Conservation (phyloP, 2,329 filamentous ascomycete genomes). For the Didymosphaeria variabile region DNA sequence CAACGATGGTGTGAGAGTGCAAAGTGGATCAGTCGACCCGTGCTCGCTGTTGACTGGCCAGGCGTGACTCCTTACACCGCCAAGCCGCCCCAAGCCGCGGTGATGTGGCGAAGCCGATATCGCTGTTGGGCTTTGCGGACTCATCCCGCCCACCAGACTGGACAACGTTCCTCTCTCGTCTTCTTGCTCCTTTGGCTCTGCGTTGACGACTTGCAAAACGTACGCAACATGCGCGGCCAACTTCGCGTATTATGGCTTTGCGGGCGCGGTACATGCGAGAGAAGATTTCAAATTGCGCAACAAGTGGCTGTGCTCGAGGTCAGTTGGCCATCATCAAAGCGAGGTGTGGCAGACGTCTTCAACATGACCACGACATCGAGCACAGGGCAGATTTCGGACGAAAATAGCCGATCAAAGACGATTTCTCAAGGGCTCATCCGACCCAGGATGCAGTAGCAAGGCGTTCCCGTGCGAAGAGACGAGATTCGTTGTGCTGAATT, state of each 20-base stretch:
- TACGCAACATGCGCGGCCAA: slow-evolving; percentile 20
- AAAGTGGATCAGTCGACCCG: slow-evolving; percentile 31
- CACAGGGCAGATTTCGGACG: slow-evolving; percentile 18
- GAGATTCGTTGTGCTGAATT: background rate
- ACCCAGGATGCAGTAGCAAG: slow-evolving; percentile 8
- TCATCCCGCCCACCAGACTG: slow-evolving; percentile 28
- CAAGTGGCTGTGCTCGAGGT: slow-evolving; percentile 22
- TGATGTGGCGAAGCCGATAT: slow-evolving; percentile 40
- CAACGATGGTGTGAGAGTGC: slow-evolving; percentile 40
- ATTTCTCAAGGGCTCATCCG: slow-evolving; percentile 2
- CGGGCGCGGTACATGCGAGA: background rate
- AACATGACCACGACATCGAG: slow-evolving; percentile 2
- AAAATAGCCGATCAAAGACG: background rate
- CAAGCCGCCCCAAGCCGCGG: slow-evolving; percentile 15
- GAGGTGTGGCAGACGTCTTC: slow-evolving; percentile 11
- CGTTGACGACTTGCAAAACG: background rate
- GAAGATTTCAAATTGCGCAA: slow-evolving; percentile 19
- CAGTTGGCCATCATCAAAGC: slow-evolving; percentile 3
- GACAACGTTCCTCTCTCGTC: slow-evolving; percentile 29
- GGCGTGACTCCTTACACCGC: slow-evolving; percentile 21
- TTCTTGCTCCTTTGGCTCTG: slow-evolving; percentile 18
- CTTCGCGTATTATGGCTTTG: slow-evolving; percentile 25
- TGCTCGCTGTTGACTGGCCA: slow-evolving; percentile 40
- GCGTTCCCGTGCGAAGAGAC: slow-evolving; percentile 4
- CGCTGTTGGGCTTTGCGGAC: slow-evolving; percentile 31